Percentiles rank a stretch among this genome's conserved stretches.
Conservation (phyloP, 176 grass and related monocot genomes). For the Oryza glumipatula region DNA sequence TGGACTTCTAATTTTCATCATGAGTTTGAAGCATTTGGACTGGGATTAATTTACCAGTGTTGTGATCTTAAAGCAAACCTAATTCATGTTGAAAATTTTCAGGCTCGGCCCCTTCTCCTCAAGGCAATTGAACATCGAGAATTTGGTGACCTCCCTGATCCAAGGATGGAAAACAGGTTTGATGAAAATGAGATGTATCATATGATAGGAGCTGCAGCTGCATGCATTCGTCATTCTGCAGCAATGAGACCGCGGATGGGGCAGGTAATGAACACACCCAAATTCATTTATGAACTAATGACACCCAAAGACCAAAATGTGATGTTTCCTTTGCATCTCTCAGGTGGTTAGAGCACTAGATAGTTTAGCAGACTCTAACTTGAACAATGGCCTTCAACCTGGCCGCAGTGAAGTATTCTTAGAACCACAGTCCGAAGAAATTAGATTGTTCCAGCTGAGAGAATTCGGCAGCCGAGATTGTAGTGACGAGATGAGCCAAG, state of each 20-base stretch:
- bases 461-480: constrained; percentile 71
- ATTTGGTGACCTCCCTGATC: constrained; percentile 74
- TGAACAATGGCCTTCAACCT: constrained; percentile 87
- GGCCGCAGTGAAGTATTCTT: constrained; percentile 84
- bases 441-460: constrained; percentile 89
- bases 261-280: constrained; percentile 66
- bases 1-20: neutral
- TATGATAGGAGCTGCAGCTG: constrained; percentile 94
- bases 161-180: constrained; percentile 72
- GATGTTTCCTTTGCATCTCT: constrained; percentile 13
- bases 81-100: constrained; percentile 36
- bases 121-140: constrained; percentile 71
- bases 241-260: constrained; percentile 90
- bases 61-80: constrained; percentile 28
- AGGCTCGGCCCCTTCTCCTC: constrained; percentile 80
- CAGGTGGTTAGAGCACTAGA: constrained; percentile 97
- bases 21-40: constrained; percentile 6
- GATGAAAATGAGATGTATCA: constrained; percentile 72
- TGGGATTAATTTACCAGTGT: neutral
- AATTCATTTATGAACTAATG: constrained; percentile 3
- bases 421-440: constrained; percentile 86
- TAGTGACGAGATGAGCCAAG: constrained; percentile 76
- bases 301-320: constrained; percentile 17
- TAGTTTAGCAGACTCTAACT: constrained; percentile 86
- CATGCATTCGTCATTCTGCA: constrained; percentile 86